Base-by-base conservation (phyloP, 1,139 yeast species). In the Petasospora rhodanensis region DNA sequence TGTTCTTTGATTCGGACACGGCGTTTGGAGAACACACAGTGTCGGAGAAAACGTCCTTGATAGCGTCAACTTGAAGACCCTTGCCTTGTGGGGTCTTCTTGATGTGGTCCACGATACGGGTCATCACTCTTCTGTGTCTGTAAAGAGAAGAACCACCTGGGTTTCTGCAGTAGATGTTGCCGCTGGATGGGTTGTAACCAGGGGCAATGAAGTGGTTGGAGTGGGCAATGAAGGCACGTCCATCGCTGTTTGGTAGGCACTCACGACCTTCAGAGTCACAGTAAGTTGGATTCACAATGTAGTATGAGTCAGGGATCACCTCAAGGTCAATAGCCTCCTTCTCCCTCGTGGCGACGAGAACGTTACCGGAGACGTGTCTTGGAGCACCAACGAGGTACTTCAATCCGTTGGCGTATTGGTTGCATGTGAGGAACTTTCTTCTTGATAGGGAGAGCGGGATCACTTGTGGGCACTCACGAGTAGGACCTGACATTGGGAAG, bases 81-180 rank as follows among this genome's bases (percentile, higher is more conserved):
- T 35, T 32, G 6, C 39, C 39, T 4, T 22, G 7, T 20, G 41
- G 31, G 11, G 17, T 21, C 23, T 19, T 24, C 30, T 34, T 39
- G 18, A 39, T 33, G 18, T 24, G 22, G 22, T 39, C 42, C 10
- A 39, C 42, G 6, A 39, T 12, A 17, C 31, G 28, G 9, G 35
- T 28, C 5, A 30, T 34, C 14, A 39, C 32, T 27, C 42, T 36
- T 31, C 32, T 39, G 23, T 36, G 34, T 33, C 42, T 37, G 27
- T 39, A 39, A 4, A 39, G 23, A 4, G 42, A 39, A 3, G 42
- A 39, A 2, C 42, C 42, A 34, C 40, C 42, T 29, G 42, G 42
- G 32, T 39, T 36, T 29, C 37, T 31, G 27, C 40, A 39, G 23
- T 29, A 29, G 11, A 39, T 18, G 14, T 31, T 13, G 8, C 42